These are phyloP conservation scores for Cubamyces sp. DNA, from an alignment of 768 basidiomycete species.

Conservation along the genomic window DNA sequence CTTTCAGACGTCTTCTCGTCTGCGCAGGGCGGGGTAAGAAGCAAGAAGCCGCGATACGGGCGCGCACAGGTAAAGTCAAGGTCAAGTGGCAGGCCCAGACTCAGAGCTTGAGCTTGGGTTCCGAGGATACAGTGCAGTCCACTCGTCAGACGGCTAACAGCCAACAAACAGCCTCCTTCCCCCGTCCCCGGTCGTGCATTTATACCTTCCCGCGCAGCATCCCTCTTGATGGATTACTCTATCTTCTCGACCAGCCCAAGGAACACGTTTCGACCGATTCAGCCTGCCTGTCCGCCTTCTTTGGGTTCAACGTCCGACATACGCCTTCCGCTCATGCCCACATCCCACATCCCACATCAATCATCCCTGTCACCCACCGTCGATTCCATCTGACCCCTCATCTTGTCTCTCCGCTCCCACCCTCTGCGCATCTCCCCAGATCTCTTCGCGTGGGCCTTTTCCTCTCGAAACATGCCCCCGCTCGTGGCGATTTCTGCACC, in stretches of 20 bases:
- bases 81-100: not conserved
- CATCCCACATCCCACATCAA: constrained; percentile 35
- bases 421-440: constrained; percentile 20
- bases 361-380: constrained; percentile 29
- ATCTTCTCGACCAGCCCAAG: constrained; percentile 21
- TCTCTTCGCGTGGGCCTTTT: constrained; percentile 18
- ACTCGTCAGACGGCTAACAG: not conserved
- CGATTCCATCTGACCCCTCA: constrained; percentile 33
- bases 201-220: constrained; percentile 14
- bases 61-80: constrained; percentile 8
- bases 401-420: constrained; percentile 23
- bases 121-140: not conserved
- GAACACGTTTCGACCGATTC: constrained; percentile 14
- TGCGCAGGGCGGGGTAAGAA: constrained; percentile 9
- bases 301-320: constrained; percentile 29
- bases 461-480: constrained; percentile 20
- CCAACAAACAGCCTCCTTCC: constrained; percentile 2
- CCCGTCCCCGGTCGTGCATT: constrained; percentile 3
- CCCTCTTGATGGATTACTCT: constrained; percentile 20
- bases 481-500: constrained; percentile 22
- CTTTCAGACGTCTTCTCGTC: not conserved
- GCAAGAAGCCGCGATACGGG: not conserved
- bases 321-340: constrained; percentile 7
- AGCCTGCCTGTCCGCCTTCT: not conserved
- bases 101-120: not conserved